Conservation (phyloP, 2,329 filamentous ascomycete species). For the Thelonectria olida region DNA sequence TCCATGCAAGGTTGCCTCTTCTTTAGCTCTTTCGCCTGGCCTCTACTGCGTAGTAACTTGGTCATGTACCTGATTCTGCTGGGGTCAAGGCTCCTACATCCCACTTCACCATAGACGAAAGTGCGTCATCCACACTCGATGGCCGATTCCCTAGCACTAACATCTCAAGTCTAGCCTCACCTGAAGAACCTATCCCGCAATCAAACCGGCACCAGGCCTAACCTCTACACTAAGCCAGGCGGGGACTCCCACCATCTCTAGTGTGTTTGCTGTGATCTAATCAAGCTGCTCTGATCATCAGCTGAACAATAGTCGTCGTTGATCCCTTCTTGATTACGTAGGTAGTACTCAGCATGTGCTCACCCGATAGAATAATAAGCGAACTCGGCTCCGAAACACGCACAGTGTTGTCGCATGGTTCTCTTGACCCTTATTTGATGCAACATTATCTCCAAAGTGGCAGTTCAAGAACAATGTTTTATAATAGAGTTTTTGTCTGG, state of each 20-base stretch:
- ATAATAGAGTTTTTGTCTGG: too few species aligned
- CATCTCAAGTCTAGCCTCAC: background rate
- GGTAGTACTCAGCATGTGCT: too few species aligned
- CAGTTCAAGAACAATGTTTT: too few species aligned
- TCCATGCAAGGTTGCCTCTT: too few species aligned
- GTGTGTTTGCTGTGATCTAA: background rate
- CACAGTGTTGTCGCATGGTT: too few species aligned
- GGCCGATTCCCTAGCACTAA: too few species aligned
- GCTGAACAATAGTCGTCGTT: background rate
- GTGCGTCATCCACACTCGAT: background rate
- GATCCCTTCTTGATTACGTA: background rate
- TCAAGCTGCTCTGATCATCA: background rate
- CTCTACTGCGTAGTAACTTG: too few species aligned
- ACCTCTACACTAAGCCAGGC: slow-evolving; percentile 5
- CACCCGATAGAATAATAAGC: too few species aligned
- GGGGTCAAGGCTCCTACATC: background rate
- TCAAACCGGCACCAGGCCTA: slow-evolving; percentile 4
- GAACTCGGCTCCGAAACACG: too few species aligned
- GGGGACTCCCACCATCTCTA: background rate
- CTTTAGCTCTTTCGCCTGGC: too few species aligned
- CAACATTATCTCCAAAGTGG: too few species aligned
- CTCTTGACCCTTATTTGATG: too few species aligned
- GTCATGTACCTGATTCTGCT: background rate
- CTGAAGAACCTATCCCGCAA: slow-evolving; percentile 9
- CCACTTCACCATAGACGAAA: background rate